Conservation (phyloP, 805 yeast genomes). For the Wickerhamiella azyma region DNA sequence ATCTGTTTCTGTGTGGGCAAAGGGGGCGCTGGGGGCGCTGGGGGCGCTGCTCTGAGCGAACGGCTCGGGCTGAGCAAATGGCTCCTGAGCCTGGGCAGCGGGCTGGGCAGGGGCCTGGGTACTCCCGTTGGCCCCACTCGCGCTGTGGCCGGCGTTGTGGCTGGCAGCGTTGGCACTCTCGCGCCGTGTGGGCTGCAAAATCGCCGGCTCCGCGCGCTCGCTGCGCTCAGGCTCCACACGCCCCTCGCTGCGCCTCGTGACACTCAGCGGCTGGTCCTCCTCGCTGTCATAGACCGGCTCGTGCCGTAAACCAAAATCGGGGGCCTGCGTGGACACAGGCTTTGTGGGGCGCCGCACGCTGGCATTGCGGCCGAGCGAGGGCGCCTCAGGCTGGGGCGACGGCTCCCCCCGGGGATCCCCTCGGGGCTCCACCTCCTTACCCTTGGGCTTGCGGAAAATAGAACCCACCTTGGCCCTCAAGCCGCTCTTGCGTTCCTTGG, state of each 20-base stretch:
- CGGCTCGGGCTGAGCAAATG: too few species aligned
- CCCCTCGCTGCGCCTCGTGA: not conserved
- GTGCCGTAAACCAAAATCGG: slow-evolving; percentile 13
- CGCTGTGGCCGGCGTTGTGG: not conserved
- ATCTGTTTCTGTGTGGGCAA: slow-evolving; percentile 14
- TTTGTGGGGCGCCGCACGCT: slow-evolving; percentile 3
- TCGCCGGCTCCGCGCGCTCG: not conserved
- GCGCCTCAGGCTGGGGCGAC: not conserved
- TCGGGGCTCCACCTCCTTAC: slow-evolving; percentile 7
- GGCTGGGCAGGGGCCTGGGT: too few species aligned
- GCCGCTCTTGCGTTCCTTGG: slow-evolving; percentile 9
- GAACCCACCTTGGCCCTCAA: slow-evolving; percentile 27
- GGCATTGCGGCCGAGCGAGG: slow-evolving; percentile 7
- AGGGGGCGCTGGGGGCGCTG: slow-evolving; percentile 11
- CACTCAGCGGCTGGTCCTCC: not conserved
- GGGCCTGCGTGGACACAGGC: slow-evolving; percentile 13
- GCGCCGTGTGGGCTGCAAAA: not conserved
- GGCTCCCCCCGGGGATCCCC: slow-evolving; percentile 1
- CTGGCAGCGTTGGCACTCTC: not conserved
- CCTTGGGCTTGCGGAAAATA: slow-evolving; percentile 24
- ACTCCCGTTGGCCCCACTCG: too few species aligned
- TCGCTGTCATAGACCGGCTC: not conserved
- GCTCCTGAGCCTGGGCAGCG: too few species aligned
- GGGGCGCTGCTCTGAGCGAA: not conserved
- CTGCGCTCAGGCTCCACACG: not conserved